A percentile compares a stretch with the other conserved stretches of the same genome.
Evolutionary conservation across 164 flowering plant genomes (phyloP).

Genomic region (Macadamia tetraphylla): DNA sequence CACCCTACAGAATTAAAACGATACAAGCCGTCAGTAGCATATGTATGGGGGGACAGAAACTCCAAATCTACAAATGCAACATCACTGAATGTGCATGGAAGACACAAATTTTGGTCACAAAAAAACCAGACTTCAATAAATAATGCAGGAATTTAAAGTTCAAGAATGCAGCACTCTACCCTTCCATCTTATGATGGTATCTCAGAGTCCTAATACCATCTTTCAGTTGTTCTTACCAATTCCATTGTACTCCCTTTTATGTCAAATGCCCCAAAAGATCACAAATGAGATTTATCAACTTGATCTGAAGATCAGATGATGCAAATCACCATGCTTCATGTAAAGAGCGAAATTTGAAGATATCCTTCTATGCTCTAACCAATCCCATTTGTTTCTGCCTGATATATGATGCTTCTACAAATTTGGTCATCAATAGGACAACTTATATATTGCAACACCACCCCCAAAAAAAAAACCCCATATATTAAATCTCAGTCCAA

Average conservation of each 20-base stretch:
- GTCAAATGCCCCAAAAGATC: neutral
- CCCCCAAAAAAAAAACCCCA: too few relatives aligned
- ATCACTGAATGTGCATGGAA: neutral
- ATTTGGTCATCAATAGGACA: too few relatives aligned
- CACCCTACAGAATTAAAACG: slow-evolving; percentile 32
- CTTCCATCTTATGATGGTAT: neutral
- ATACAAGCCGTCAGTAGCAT: too few relatives aligned
- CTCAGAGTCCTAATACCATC: neutral
- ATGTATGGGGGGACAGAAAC: too few relatives aligned
- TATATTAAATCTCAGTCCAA: too few relatives aligned
- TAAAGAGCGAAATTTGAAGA: neutral
- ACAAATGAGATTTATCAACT: neutral
- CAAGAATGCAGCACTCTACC: too few relatives aligned
- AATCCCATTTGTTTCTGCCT: too few relatives aligned
- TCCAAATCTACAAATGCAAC: neutral
- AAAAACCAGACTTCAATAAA: too few relatives aligned
- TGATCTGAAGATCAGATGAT: neutral
- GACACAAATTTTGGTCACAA: neutral
- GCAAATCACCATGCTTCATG: neutral
- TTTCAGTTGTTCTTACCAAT: neutral
- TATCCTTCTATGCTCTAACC: neutral
- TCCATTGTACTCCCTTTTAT: neutral
- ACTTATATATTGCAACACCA: too few relatives aligned
- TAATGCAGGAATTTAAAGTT: too few relatives aligned
- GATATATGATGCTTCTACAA: too few relatives aligned